Percentiles rank a stretch among this genome's conserved stretches.
phyloP scores from a whole-genome alignment of 805 yeast genomes.

The Priceomyces fermenticarens region DNA sequence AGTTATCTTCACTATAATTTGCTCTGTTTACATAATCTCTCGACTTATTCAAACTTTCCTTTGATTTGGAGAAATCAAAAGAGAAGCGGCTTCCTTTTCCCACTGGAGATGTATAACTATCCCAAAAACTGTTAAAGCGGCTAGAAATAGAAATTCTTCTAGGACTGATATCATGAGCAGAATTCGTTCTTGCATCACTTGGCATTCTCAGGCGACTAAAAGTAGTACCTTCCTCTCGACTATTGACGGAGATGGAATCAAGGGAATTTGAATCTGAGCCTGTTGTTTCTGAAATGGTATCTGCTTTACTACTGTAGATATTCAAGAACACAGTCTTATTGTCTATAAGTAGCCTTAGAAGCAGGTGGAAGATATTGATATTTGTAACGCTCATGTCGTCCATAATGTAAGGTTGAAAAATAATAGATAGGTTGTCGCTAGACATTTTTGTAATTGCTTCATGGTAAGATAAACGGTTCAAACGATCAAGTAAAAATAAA shows the following conservation, averaged over 20 bases:
- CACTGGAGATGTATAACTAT: conserved; percentile 16
- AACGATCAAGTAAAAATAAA: conserved; percentile 14
- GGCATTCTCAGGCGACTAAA: conserved; percentile 2
- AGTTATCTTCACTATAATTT: background rate
- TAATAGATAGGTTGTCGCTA: conserved; percentile 23
- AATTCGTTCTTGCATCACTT: conserved; percentile 4
- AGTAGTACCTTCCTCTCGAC: conserved; percentile 5
- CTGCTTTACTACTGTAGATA: background rate
- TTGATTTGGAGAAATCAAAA: conserved; percentile 4
- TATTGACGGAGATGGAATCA: conserved; percentile 7
- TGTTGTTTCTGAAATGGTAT: background rate
- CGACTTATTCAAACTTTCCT: conserved; percentile 5
- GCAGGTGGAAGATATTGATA: conserved; percentile 14
- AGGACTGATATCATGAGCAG: background rate
- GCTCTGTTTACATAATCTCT: background rate
- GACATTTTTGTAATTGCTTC: conserved; percentile 26
- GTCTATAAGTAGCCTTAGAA: conserved; percentile 16
- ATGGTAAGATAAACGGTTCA: conserved; percentile 13
- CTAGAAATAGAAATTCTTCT: conserved; percentile 14
- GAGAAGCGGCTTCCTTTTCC: conserved; percentile 7
- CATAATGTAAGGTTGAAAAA: conserved; percentile 31
- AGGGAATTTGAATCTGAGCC: conserved; percentile 1
- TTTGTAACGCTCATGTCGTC: conserved; percentile 11
- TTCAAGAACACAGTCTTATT: conserved; percentile 8
- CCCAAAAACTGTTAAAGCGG: conserved; percentile 15